phyloP scores from a whole-genome alignment of 257 asterid species.

The Craterostigma plantagineum region DNA sequence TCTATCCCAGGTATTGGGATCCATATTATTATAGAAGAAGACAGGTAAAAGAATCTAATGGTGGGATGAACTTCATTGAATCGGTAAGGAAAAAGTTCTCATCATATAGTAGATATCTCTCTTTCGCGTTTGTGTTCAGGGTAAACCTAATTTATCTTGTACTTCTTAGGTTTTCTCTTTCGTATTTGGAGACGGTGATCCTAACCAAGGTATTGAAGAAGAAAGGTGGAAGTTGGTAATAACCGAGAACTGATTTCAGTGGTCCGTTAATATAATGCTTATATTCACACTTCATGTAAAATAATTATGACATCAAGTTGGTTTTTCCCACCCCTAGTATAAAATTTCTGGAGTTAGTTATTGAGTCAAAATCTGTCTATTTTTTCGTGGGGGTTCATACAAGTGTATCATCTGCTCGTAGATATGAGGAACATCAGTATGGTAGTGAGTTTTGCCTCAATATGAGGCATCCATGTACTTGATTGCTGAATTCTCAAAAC shows the following conservation, averaged over 20 bases:
- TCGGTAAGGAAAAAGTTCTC: conserved; percentile 40
- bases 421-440: no score
- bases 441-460: no score
- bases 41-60: conserved; percentile 28
- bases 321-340: conserved; percentile 1
- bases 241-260: conserved; percentile 66
- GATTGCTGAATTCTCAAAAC: no score
- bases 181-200: conserved; percentile 99
- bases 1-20: conserved; percentile 78
- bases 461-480: no score
- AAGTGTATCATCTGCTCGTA: no score
- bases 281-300: background rate
- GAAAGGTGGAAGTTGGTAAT: conserved; percentile 99
- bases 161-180: conserved; percentile 75
- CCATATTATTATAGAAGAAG: conserved; percentile 79
- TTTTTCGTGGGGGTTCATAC: no score
- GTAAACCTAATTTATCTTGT: conserved; percentile 6
- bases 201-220: conserved; percentile 98
- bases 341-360: no score
- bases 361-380: no score
- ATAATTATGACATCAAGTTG: conserved; percentile 5
- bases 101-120: conserved; percentile 5
- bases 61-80: conserved; percentile 84
- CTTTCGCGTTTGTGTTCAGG: conserved; percentile 6
- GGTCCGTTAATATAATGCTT: conserved; percentile 53